Evolutionary conservation across 306 rosid species (phyloP).

Genomic region (Dryas drummondii): DNA sequence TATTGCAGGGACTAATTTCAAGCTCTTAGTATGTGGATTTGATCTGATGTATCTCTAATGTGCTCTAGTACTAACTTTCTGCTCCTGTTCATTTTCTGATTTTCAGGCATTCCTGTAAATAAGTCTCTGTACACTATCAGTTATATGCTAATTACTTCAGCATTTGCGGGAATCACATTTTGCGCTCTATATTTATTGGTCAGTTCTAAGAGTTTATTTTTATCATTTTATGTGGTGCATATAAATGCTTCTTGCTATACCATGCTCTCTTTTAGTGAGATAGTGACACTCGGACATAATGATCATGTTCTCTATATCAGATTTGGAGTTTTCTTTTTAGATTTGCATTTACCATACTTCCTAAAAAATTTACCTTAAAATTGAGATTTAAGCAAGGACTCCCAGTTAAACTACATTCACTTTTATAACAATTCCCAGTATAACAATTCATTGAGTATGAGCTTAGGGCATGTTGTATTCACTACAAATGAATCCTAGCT

Average conservation of each 20-base stretch:
- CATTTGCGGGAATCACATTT: conserved; percentile 73
- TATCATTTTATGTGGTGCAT: background rate
- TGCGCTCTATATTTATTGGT: conserved; percentile 70
- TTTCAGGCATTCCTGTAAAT: conserved; percentile 79
- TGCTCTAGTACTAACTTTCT: background rate
- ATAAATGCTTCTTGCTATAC: conserved; percentile 1
- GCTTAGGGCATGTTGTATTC: background rate
- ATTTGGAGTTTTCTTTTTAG: background rate
- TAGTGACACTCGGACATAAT: background rate
- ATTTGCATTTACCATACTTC: background rate
- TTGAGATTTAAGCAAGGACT: background rate
- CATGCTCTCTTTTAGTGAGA: background rate
- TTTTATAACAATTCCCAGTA: background rate
- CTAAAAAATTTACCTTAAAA: background rate
- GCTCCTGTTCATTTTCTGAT: background rate
- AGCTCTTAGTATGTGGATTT: conserved; percentile 1
- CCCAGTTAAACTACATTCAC: background rate
- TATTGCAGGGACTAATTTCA: background rate
- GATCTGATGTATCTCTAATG: background rate
- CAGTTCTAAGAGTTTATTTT: conserved; percentile 36
- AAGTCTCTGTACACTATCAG: conserved; percentile 81
- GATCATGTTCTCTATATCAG: background rate
- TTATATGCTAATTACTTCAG: conserved; percentile 76
- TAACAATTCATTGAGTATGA: background rate
- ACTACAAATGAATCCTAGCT: background rate